Evolutionary conservation across 805 yeast species (phyloP).

Genomic region (Barnettozyma pratensis): DNA sequence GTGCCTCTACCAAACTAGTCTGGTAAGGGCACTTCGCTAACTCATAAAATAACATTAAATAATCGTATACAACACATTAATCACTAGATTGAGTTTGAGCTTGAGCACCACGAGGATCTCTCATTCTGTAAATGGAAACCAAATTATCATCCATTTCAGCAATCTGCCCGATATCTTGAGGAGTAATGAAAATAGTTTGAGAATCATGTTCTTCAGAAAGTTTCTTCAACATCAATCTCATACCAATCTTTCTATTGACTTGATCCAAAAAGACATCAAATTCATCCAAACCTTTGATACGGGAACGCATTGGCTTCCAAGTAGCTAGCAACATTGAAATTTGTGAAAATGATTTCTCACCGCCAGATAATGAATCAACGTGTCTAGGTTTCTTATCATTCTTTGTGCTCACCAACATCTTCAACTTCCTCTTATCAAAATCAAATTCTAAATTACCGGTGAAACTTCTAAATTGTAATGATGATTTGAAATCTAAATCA

Average conservation of each 20-base stretch:
- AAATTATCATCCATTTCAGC: constrained; percentile 58
- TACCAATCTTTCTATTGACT: constrained; percentile 76
- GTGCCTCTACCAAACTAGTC: background rate
- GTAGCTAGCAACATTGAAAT: constrained; percentile 81
- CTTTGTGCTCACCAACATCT: constrained; percentile 57
- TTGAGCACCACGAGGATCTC: constrained; percentile 29
- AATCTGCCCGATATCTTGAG: constrained; percentile 71
- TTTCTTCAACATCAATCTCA: constrained; percentile 66
- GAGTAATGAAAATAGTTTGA: constrained; percentile 91
- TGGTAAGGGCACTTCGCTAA: no score
- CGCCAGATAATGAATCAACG: constrained; percentile 88
- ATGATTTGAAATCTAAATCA: constrained; percentile 50
- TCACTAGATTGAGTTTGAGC: background rate
- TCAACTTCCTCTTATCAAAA: constrained; percentile 42
- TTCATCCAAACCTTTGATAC: constrained; percentile 88
- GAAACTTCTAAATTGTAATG: constrained; percentile 64
- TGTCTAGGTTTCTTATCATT: constrained; percentile 55
- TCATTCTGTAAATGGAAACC: constrained; percentile 61
- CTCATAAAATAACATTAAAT: background rate
- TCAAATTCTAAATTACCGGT: constrained; percentile 68
- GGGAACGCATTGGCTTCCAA: constrained; percentile 89
- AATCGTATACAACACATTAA: background rate
- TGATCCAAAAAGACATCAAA: constrained; percentile 98
- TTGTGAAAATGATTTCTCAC: constrained; percentile 93
- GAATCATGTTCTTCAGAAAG: constrained; percentile 58